Evolutionary conservation across 257 asterid genomes (phyloP).

Genomic region (Thymus quinquecostatus): DNA sequence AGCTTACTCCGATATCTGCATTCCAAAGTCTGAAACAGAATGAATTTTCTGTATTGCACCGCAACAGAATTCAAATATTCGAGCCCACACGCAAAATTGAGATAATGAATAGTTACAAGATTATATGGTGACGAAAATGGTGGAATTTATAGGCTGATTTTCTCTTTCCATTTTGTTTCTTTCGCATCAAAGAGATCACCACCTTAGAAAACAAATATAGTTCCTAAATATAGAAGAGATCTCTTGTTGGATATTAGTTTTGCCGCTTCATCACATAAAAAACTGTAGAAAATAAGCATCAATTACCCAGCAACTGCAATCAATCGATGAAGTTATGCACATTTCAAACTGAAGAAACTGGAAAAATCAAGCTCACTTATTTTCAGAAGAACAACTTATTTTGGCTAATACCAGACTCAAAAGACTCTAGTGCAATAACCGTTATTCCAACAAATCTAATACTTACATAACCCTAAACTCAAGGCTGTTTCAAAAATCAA

Average conservation of each 20-base stretch:
- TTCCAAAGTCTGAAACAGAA: no score
- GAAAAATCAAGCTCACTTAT: background rate
- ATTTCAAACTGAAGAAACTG: background rate
- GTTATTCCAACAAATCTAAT: conserved; percentile 53
- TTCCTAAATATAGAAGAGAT: background rate
- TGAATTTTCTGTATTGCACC: no score
- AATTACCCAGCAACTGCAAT: background rate
- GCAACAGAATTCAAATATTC: no score
- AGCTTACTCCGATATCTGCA: no score
- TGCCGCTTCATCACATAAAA: background rate
- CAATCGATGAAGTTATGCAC: background rate
- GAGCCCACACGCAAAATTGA: no score
- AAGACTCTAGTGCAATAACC: conserved; percentile 10
- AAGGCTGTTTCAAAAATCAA: background rate
- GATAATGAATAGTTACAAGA: no score
- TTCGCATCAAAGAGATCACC: no score
- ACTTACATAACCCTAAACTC: conserved; percentile 31
- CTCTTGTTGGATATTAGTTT: background rate
- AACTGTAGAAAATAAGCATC: background rate
- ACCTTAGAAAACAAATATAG: no score
- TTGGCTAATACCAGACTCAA: conserved; percentile 8
- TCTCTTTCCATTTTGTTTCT: no score
- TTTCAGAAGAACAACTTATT: conserved; percentile 23
- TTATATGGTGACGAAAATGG: no score
- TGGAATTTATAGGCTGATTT: no score